Base-by-base conservation (phyloP, 1,284 basidiomycete genomes). In the Cutaneotrichosporon cutaneum region DNA sequence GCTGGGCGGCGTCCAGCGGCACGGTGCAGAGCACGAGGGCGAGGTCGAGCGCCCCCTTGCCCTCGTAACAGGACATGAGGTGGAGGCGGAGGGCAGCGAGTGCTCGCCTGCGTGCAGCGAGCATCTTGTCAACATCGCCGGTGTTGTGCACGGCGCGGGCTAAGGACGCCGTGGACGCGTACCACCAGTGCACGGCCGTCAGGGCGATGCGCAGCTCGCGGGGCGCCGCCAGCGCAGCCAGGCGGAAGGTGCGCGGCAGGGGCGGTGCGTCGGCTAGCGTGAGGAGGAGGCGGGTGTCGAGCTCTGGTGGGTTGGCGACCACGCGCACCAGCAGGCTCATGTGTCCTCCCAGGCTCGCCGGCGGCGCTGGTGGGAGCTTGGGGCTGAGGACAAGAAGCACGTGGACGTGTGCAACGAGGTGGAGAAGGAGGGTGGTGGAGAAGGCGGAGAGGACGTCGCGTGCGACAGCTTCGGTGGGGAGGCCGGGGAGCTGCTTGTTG, bases 21-120 rank as follows among this genome's bases (percentile, higher is more conserved):
- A 74, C 68, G 9, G 58, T 57, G 24, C 63, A 61, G 33, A 70
- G 63, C 14, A 61, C 55, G 42, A 60, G 44, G 11, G 62, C 54
- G 33, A 54, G 58, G 21, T 68, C 64, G 7, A 63, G 54, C 0
- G 56, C 45, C 3, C 56, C 30, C 9, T 50, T 51, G 16, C 44
- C 14, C 50, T 63, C 51, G 56, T 71, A 73, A 4, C 67, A 47
- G 18, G 64, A 61, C 8, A 61, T 35, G 10, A 76, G 67, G 48
- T 74, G 72, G 18, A 63, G 42, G 44, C 70, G 62, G 45, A 75
- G 67, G 6, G 62, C 59, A 2, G 63, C 48, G 24, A 74, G 62
- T 0, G 59, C 53, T 2, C 62, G 54, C 0, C 54, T 53, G 14
- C 57, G 63, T 0, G 32, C 30, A 2, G 24, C 14, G n/a, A 56